These are phyloP conservation scores for Plasmodium falciparum DNA, from an alignment of 169 alveolate genomes.

Conservation along the genomic window DNA sequence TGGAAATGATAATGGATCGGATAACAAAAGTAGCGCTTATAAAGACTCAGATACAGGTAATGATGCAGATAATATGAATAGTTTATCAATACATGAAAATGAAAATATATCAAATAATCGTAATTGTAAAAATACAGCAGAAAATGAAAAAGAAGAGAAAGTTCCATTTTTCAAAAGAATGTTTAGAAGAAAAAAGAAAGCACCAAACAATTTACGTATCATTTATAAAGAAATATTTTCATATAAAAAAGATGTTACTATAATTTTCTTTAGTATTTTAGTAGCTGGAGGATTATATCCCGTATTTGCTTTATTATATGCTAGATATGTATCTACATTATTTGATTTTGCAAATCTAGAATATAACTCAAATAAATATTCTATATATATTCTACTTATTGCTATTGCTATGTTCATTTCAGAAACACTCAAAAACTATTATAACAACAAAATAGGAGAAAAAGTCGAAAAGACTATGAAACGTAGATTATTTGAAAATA, in stretches of 20 bases:
- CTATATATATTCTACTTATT: constrained; percentile 44
- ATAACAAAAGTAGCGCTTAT: constrained; percentile 44
- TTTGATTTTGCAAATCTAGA: constrained; percentile 45
- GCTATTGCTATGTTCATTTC: constrained; percentile 59
- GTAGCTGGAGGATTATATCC: constrained; percentile 77
- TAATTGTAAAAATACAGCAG: background rate
- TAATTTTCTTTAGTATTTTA: constrained; percentile 31
- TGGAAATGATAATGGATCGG: constrained; percentile 22
- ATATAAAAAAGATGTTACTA: constrained; percentile 29
- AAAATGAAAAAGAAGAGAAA: background rate
- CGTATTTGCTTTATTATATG: constrained; percentile 55
- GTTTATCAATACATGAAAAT: background rate
- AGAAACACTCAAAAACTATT: constrained; percentile 65
- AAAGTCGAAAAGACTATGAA: constrained; percentile 55
- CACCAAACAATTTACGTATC: constrained; percentile 17
- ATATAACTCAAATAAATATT: constrained; percentile 39
- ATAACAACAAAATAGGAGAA: constrained; percentile 68
- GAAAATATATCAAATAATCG: background rate
- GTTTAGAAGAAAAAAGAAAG: constrained; percentile 41
- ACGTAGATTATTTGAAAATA: constrained; percentile 47
- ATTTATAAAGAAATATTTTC: constrained; percentile 71
- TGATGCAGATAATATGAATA: constrained; percentile 4
- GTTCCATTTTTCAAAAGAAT: constrained; percentile 28
- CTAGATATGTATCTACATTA: constrained; percentile 37
- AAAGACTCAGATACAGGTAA: constrained; percentile 26